These are phyloP conservation scores for Trichoderma atroviride DNA, from an alignment of 2,329 filamentous ascomycete species.

Conservation along the genomic window DNA sequence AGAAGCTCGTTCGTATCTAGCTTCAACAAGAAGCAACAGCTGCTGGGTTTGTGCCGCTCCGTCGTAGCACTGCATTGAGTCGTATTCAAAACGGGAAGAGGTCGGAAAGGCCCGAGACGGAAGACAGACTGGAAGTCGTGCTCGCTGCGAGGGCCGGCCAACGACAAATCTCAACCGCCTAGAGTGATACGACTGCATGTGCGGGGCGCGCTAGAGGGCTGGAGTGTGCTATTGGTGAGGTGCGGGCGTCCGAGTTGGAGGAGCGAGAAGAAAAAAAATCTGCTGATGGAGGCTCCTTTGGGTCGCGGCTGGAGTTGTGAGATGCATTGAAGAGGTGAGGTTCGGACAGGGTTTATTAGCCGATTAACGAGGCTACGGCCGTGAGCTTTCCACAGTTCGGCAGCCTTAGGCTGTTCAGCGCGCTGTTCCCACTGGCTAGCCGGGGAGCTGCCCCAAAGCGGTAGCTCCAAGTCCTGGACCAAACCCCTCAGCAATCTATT, in stretches of 20 bases:
- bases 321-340: slow-evolving; percentile 10
- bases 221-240: background rate
- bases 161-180: background rate
- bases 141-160: background rate
- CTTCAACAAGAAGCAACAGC: background rate
- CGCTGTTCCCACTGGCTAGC: background rate
- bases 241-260: slow-evolving; percentile 10
- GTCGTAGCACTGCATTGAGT: slow-evolving; percentile 21
- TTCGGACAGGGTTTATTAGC: slow-evolving; percentile 16
- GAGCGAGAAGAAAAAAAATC: background rate
- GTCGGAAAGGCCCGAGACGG: slow-evolving; percentile 2
- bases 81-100: slow-evolving; percentile 7
- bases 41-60: slow-evolving; percentile 1
- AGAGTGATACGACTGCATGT: background rate
- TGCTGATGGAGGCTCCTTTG: background rate
- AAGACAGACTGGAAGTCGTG: background rate
- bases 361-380: background rate
- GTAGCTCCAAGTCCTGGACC: slow-evolving; percentile 10
- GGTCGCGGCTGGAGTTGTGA: background rate
- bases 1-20: background rate
- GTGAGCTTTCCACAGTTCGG: background rate
- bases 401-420: background rate
- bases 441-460: slow-evolving; percentile 2
- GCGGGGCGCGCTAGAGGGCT: slow-evolving; percentile 1
- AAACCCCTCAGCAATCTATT: slow-evolving; percentile 24